Base-by-base conservation (phyloP, 1,139 yeast genomes). In the Casaregolazyma suthepensis region DNA sequence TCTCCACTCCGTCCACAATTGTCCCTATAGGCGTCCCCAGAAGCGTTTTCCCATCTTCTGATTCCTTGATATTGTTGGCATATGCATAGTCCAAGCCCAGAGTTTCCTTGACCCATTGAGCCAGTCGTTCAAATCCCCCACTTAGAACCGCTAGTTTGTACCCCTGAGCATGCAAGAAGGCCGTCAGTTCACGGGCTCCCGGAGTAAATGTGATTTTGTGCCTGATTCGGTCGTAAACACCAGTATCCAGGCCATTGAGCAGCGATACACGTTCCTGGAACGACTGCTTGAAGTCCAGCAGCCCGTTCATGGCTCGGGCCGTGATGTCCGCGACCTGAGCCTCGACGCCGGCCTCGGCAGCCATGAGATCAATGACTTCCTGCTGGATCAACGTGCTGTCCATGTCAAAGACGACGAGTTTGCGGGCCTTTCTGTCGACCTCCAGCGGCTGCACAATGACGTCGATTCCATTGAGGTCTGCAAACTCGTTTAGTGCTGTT, bases 291-390 rank as follows among this genome's bases (percentile, higher is more conserved):
- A 94, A 94, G 67, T 94, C 98, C 22, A 94, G 75, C 65, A 93
- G 96, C 26, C 98, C 98, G 63, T 91, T 90, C 99, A 94, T 94
- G 40, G 99, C 99, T 44, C 91, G 77, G 46, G 87, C 90, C 3
- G 99, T 94, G 65, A 94, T 91, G 52, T 78, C 81, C 5, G 87
- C 83, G 13, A 88, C 96, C 66, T 85, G 74, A 1, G 75, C 80
- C 62, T 87, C 94, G 29, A 87, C 90, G 57, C 78, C 76, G n/a
- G 93, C 95, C 61, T 84, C 82, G 0, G 86, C 89, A 2, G 99
- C 99, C 61, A 94, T 91, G 66, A 93, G 73, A 67, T 94, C 99
- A 61, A 93, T 93, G 48, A 93, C 98, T 71, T 94, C 99, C 71
- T 94, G 98, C 69, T 87, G 85, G 61, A 94, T 94, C 66, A 94